Percentiles rank a stretch among this genome's conserved stretches.
phyloP scores from a whole-genome alignment of 2,329 filamentous ascomycete species.

The Cercospora nicotianae region DNA sequence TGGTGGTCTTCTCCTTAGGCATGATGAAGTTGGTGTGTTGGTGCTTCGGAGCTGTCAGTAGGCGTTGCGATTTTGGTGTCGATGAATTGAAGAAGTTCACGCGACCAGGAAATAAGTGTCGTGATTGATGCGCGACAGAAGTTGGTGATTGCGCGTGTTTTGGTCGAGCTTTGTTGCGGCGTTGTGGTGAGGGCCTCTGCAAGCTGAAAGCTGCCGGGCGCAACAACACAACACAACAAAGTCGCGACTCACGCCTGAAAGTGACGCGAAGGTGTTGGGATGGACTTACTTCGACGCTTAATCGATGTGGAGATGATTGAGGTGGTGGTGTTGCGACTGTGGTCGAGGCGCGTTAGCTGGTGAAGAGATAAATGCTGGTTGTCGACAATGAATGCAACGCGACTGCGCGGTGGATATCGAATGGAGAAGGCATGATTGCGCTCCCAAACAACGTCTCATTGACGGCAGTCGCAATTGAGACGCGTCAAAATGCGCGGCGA shows the following conservation, averaged over 20 bases:
- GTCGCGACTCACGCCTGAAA: conserved; percentile 19
- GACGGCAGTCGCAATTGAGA: conserved; percentile 1
- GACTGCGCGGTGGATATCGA: conserved; percentile 3
- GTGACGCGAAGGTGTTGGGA: conserved; percentile 11
- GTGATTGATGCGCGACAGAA: conserved; percentile 13
- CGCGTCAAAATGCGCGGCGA: conserved; percentile 14
- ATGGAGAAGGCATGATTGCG: conserved; percentile 16
- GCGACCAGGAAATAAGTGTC: conserved; percentile 17
- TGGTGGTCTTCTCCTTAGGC: conserved; percentile 67
- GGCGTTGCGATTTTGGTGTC: neutral
- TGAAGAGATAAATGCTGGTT: conserved; percentile 16
- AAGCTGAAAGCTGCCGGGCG: conserved; percentile 27
- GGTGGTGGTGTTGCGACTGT: conserved; percentile 13
- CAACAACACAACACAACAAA: conserved; percentile 26
- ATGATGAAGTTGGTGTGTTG: conserved; percentile 48
- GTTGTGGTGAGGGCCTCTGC: conserved; percentile 12
- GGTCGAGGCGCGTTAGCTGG: conserved; percentile 6
- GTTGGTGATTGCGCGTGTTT: conserved; percentile 16
- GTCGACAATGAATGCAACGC: conserved; percentile 15
- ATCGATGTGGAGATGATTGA: conserved; percentile 13
- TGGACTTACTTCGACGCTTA: conserved; percentile 23
- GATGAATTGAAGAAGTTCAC: conserved; percentile 7
- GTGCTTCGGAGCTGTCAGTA: conserved; percentile 18
- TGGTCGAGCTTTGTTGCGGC: conserved; percentile 11
- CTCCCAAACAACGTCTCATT: conserved; percentile 14